These are phyloP conservation scores for Fomitopsis pinicola DNA, from an alignment of 1,284 basidiomycete species.

Conservation along the genomic window DNA sequence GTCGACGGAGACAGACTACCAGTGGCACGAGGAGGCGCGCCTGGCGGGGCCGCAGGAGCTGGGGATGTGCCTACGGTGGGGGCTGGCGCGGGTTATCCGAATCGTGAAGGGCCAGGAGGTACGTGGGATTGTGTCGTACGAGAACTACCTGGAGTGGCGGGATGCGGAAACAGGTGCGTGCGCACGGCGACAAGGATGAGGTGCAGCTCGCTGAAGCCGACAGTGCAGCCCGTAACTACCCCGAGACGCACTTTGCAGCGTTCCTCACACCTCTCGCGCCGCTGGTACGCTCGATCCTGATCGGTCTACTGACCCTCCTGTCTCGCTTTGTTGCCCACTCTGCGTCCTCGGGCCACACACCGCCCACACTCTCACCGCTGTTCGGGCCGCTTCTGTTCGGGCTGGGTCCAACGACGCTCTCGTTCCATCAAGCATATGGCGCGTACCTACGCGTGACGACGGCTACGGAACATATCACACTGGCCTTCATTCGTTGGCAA, in stretches of 20 bases:
- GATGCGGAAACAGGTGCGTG: slow-evolving; percentile 71
- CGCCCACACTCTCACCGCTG: slow-evolving; percentile 80
- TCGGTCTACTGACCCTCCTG: slow-evolving; percentile 70
- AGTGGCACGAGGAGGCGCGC: slow-evolving; percentile 74
- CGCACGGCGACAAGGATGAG: slow-evolving; percentile 3
- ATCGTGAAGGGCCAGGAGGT: slow-evolving; percentile 62
- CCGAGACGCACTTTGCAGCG: slow-evolving; percentile 61
- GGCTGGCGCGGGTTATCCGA: slow-evolving; percentile 67
- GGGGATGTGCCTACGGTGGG: slow-evolving; percentile 85
- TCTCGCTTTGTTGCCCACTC: slow-evolving; percentile 79
- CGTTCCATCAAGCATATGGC: slow-evolving; percentile 76
- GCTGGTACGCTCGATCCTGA: slow-evolving; percentile 54
- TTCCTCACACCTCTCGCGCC: slow-evolving; percentile 54
- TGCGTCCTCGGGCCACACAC: slow-evolving; percentile 77
- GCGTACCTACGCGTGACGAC: slow-evolving; percentile 78
- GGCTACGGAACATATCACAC: slow-evolving; percentile 85
- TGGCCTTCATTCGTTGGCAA: slow-evolving; percentile 81
- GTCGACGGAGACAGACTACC: slow-evolving; percentile 43
- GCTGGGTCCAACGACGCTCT: slow-evolving; percentile 53
- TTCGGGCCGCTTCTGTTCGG: slow-evolving; percentile 86
- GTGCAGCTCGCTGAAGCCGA: slow-evolving; percentile 11
- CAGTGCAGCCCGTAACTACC: slow-evolving; percentile 55
- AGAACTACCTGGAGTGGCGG: slow-evolving; percentile 73
- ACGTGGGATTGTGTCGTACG: slow-evolving; percentile 74
- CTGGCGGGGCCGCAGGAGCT: slow-evolving; percentile 84